phyloP scores from a whole-genome alignment of 352 stramenopile species.

The Globisporangium viniferum region DNA sequence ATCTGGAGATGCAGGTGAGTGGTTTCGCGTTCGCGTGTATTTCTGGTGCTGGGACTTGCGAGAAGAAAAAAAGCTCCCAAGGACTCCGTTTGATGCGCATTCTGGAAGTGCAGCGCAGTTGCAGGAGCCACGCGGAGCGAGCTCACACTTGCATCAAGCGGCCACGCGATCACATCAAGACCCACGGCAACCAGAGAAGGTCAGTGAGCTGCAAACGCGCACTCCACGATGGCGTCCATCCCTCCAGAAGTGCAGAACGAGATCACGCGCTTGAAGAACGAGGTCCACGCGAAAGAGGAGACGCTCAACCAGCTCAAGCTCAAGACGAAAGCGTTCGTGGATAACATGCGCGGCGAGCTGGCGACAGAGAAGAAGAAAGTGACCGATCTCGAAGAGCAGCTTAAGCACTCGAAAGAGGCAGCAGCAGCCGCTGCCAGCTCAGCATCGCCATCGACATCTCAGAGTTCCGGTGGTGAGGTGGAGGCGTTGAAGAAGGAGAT shows the following conservation, averaged over 20 bases:
- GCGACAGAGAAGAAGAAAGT: slow-evolving; percentile 67
- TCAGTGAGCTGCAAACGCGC: not conserved
- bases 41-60: not conserved
- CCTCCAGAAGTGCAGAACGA: slow-evolving; percentile 36
- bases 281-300: slow-evolving; percentile 72
- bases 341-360: slow-evolving; percentile 70
- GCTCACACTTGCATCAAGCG: not conserved
- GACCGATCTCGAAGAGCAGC: slow-evolving; percentile 44
- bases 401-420: slow-evolving; percentile 26
- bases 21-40: slow-evolving; percentile 10
- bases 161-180: not conserved
- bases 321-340: slow-evolving; percentile 83
- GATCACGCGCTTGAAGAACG: slow-evolving; percentile 48
- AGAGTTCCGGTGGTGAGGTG: slow-evolving; percentile 21
- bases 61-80: not conserved
- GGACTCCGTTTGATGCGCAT: slow-evolving; percentile 4
- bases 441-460: not conserved
- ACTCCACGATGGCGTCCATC: slow-evolving; percentile 4
- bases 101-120: slow-evolving; percentile 3
- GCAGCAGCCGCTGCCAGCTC: slow-evolving; percentile 1
- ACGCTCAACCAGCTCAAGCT: slow-evolving; percentile 78
- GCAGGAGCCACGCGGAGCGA: not conserved
- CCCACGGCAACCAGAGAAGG: not conserved
- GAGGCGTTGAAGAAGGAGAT: slow-evolving; percentile 47
- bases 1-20: not conserved